Percentiles rank a stretch among this genome's conserved stretches.
Conservation (phyloP, 805 yeast species). For the Pichia sporocuriosa region DNA sequence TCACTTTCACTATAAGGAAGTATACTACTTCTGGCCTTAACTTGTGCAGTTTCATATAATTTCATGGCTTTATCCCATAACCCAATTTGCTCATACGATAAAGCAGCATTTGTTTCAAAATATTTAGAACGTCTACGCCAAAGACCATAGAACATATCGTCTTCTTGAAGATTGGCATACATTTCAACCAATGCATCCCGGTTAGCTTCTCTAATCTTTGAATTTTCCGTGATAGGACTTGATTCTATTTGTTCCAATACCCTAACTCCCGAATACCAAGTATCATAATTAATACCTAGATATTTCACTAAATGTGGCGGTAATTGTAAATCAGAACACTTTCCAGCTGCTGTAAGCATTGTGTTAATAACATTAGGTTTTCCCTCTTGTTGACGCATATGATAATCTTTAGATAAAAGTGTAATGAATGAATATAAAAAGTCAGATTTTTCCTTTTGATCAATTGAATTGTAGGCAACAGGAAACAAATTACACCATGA, state of each 20-base stretch:
- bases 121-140: conserved; percentile 98
- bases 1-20: conserved; percentile 94
- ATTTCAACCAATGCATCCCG: conserved; percentile 87
- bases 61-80: conserved; percentile 92
- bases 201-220: conserved; percentile 73
- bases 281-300: conserved; percentile 76
- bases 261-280: conserved; percentile 86
- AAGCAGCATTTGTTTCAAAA: conserved; percentile 84
- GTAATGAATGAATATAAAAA: conserved; percentile 76
- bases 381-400: conserved; percentile 79
- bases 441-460: conserved; percentile 74
- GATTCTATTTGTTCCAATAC: conserved; percentile 67
- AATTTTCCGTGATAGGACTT: conserved; percentile 45
- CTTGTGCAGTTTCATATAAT: conserved; percentile 92
- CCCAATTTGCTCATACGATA: conserved; percentile 92
- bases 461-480: conserved; percentile 63
- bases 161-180: conserved; percentile 84
- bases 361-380: conserved; percentile 85
- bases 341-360: conserved; percentile 74
- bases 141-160: conserved; percentile 93
- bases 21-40: conserved; percentile 91
- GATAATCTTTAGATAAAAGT: conserved; percentile 83
- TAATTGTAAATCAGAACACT: conserved; percentile 63
- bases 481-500: conserved; percentile 87
- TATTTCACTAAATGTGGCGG: conserved; percentile 94